Conservation (phyloP, 768 basidiomycete species). For the Butyriboletus loyo region DNA sequence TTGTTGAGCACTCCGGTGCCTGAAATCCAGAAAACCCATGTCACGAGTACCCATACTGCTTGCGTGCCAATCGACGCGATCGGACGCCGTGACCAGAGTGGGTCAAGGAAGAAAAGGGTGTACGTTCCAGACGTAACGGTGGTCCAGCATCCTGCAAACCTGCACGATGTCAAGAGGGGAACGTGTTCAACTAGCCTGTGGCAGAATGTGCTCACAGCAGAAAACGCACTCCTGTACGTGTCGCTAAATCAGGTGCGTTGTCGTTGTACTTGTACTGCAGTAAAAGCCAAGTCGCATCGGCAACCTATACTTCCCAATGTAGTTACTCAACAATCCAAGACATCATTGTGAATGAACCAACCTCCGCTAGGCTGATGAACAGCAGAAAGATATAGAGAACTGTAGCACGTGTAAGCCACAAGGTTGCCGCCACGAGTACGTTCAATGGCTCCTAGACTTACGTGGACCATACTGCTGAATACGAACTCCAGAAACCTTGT, state of each 20-base stretch:
- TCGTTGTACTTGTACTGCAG: conserved; percentile 52
- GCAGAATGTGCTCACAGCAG: conserved; percentile 41
- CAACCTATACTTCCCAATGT: conserved; percentile 36
- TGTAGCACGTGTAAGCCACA: conserved; percentile 28
- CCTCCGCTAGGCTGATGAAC: conserved; percentile 46
- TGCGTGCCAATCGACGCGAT: conserved; percentile 58
- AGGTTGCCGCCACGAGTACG: background rate
- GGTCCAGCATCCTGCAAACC: conserved; percentile 63
- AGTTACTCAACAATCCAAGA: conserved; percentile 1
- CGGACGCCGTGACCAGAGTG: conserved; percentile 50
- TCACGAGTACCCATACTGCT: conserved; percentile 54
- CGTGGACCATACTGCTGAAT: conserved; percentile 53
- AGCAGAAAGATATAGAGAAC: conserved; percentile 53
- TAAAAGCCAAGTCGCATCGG: conserved; percentile 56
- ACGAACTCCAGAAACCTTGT: conserved; percentile 46
- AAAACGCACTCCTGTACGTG: conserved; percentile 44
- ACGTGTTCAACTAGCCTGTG: background rate
- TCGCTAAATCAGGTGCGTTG: conserved; percentile 47
- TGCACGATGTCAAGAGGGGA: conserved; percentile 23
- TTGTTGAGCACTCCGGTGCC: conserved; percentile 51
- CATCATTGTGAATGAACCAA: conserved; percentile 14
- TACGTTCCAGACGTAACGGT: conserved; percentile 48
- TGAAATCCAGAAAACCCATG: conserved; percentile 61
- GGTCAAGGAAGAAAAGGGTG: conserved; percentile 60
- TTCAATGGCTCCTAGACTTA: conserved; percentile 26